Evolutionary conservation across 2,329 filamentous ascomycete genomes (phyloP).

Genomic region (Claviceps sp.): DNA sequence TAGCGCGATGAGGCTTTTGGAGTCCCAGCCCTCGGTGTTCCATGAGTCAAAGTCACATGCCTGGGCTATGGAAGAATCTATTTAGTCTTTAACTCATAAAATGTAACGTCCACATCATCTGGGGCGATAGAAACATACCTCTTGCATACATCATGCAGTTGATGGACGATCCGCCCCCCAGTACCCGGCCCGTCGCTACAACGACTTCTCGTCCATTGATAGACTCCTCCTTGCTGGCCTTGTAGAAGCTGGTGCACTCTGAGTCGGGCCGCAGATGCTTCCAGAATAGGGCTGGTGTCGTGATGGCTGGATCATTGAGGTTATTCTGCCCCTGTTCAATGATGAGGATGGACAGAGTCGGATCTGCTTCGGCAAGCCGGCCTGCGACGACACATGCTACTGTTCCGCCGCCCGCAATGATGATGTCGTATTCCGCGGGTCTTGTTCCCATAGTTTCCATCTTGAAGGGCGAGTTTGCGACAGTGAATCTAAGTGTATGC

Average conservation of each 20-base stretch:
- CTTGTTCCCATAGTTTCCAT: conserved; percentile 8
- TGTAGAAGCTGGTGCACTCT: conserved; percentile 10
- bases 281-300: conserved; percentile 12
- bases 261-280: conserved; percentile 11
- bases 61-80: conserved; percentile 10
- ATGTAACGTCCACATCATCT: too few relatives aligned
- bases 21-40: conserved; percentile 20
- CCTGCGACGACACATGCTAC: conserved; percentile 15
- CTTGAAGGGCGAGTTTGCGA: neutral
- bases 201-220: conserved; percentile 12
- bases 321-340: conserved; percentile 17
- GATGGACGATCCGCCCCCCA: conserved; percentile 20
- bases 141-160: conserved; percentile 21
- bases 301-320: conserved; percentile 12
- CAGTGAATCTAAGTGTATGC: too few relatives aligned
- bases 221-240: conserved; percentile 10
- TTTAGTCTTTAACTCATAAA: neutral
- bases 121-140: conserved; percentile 4
- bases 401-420: conserved; percentile 15
- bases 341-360: conserved; percentile 14
- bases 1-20: conserved; percentile 18
- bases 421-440: conserved; percentile 10
- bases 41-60: conserved; percentile 20
- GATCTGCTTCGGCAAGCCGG: conserved; percentile 14
- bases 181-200: conserved; percentile 15